phyloP scores from a whole-genome alignment of 2,329 filamentous ascomycete species.

The Bipolaris bicolor region DNA sequence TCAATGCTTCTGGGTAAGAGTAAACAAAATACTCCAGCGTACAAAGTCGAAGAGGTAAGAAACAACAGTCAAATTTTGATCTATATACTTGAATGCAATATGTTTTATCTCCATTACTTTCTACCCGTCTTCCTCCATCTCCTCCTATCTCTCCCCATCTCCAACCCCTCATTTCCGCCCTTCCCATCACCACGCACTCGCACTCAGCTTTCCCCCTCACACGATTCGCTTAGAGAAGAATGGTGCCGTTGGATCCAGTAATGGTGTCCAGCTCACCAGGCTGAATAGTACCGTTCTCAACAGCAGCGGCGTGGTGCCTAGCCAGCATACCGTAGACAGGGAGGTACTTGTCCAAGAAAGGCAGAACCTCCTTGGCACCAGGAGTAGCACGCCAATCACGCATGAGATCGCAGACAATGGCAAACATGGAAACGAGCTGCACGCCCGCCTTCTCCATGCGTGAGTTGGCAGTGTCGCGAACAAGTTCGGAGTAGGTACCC shows the following conservation, averaged over 20 bases:
- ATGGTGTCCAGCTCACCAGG: constrained; percentile 58
- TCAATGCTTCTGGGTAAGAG: too few relatives aligned
- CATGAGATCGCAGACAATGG: constrained; percentile 72
- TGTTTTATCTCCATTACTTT: background rate
- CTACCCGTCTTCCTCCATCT: too few relatives aligned
- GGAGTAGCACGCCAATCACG: constrained; percentile 69
- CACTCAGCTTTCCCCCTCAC: background rate
- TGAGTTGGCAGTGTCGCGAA: constrained; percentile 68
- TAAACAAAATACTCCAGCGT: too few relatives aligned
- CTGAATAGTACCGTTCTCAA: constrained; percentile 64
- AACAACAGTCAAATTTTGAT: too few relatives aligned
- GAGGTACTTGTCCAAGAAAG: constrained; percentile 68
- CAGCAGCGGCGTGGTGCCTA: constrained; percentile 64
- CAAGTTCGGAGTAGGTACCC: constrained; percentile 67
- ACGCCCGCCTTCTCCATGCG: constrained; percentile 72
- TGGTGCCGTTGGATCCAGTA: constrained; percentile 24
- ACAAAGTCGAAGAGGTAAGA: too few relatives aligned
- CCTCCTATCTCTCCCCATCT: background rate
- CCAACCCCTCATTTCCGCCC: background rate
- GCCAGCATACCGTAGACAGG: constrained; percentile 70
- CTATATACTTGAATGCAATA: background rate
- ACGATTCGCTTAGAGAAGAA: constrained; percentile 12
- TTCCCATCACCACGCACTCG: background rate
- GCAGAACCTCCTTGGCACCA: constrained; percentile 61
- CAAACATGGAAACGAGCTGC: constrained; percentile 66